These are phyloP conservation scores for Rutstroemia sp. DNA, from an alignment of 2,329 filamentous ascomycete genomes.

Conservation along the genomic window DNA sequence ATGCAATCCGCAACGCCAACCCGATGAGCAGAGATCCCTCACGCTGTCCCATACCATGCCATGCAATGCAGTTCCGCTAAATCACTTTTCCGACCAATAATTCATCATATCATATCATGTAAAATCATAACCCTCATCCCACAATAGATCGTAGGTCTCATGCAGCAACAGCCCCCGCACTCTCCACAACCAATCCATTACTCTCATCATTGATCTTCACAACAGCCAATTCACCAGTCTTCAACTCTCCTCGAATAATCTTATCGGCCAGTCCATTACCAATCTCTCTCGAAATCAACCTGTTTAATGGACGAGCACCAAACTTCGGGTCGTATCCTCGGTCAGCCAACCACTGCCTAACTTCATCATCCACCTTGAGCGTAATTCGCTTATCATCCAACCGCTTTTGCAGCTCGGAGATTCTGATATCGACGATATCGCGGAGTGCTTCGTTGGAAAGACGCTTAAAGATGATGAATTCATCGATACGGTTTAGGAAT, in stretches of 20 bases:
- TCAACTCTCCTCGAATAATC: constrained; percentile 81
- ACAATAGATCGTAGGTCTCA: background rate
- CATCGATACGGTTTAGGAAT: constrained; percentile 93
- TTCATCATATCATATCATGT: background rate
- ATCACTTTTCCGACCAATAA: background rate
- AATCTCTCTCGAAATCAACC: constrained; percentile 84
- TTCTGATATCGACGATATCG: constrained; percentile 88
- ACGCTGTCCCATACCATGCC: background rate
- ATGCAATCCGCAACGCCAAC: background rate
- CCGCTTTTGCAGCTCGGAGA: constrained; percentile 74
- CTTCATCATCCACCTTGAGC: constrained; percentile 61
- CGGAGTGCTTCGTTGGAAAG: constrained; percentile 70
- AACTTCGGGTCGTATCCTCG: constrained; percentile 87
- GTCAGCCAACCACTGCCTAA: constrained; percentile 81
- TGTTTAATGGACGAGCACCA: constrained; percentile 83
- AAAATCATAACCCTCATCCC: too few relatives aligned
- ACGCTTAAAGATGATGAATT: constrained; percentile 93
- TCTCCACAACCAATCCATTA: constrained; percentile 45
- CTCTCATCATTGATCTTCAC: constrained; percentile 61
- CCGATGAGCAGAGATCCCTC: background rate
- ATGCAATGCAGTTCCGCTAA: background rate
- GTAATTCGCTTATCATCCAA: constrained; percentile 80
- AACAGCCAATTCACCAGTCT: constrained; percentile 63
- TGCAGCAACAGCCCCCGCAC: constrained; percentile 5
- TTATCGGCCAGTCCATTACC: constrained; percentile 82